phyloP scores from a whole-genome alignment of 441 rosid species.

The Gossypium aridum region DNA sequence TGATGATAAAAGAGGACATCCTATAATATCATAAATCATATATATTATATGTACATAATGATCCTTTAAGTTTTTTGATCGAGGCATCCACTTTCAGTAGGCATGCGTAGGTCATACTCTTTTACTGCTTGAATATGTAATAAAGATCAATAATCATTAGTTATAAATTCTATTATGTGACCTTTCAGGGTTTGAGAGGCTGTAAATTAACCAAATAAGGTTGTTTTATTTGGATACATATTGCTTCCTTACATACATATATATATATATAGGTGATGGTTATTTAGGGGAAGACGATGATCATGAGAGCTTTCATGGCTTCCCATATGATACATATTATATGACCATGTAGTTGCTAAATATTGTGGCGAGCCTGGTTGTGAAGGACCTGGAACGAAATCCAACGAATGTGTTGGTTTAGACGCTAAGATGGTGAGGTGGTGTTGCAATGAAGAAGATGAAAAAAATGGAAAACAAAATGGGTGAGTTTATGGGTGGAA shows the following conservation, averaged over 20 bases:
- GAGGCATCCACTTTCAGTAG: background rate
- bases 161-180: background rate
- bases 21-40: too few species aligned
- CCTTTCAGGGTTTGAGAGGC: background rate
- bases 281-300: background rate
- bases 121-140: background rate
- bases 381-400: too few species aligned
- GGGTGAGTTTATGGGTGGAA: too few species aligned
- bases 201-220: background rate
- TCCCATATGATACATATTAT: too few species aligned
- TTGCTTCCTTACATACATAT: too few species aligned
- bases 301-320: background rate
- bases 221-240: background rate
- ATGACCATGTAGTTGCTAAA: too few species aligned
- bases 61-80: background rate
- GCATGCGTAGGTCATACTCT: background rate
- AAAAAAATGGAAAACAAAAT: too few species aligned
- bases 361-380: too few species aligned
- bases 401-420: too few species aligned
- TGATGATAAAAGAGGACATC: background rate
- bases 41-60: background rate
- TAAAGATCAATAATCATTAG: background rate
- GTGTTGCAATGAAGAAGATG: too few species aligned
- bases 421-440: too few species aligned
- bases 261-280: too few species aligned